Evolutionary conservation across 805 yeast species (phyloP).

Genomic region (Osmozyma mogii): DNA sequence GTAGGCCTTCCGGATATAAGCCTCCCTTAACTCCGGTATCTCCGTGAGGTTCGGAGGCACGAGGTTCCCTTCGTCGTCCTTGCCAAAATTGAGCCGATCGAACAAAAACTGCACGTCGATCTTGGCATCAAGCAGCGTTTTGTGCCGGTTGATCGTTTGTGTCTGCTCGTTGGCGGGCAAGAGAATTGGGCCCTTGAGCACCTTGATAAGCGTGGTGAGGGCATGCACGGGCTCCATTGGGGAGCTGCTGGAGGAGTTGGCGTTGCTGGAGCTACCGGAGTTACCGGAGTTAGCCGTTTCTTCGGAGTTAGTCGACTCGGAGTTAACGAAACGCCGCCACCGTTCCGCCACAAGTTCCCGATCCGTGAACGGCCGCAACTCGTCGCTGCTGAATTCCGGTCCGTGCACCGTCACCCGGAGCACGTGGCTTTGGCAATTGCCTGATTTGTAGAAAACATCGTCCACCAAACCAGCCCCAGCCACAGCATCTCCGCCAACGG

Average conservation of each 20-base stretch:
- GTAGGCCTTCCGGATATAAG: constrained; percentile 44
- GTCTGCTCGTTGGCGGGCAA: constrained; percentile 35
- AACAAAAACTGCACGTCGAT: constrained; percentile 44
- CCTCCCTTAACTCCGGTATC: constrained; percentile 31
- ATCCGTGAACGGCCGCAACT: constrained; percentile 38
- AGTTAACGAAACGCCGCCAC: no score
- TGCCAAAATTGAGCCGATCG: constrained; percentile 38
- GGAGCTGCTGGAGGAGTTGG: no score
- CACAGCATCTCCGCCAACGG: constrained; percentile 10
- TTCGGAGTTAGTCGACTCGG: no score
- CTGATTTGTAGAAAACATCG: constrained; percentile 26
- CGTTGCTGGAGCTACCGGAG: no score
- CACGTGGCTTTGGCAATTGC: constrained; percentile 20
- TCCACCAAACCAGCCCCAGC: constrained; percentile 15
- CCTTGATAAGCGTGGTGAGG: constrained; percentile 51
- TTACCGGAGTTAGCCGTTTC: no score
- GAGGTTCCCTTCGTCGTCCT: constrained; percentile 23
- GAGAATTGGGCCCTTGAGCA: constrained; percentile 59
- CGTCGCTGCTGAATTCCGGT: constrained; percentile 42
- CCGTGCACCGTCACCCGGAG: constrained; percentile 46
- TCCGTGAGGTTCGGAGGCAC: constrained; percentile 40
- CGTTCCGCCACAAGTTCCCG: constrained; percentile 44
- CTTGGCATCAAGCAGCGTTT: constrained; percentile 46
- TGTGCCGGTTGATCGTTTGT: constrained; percentile 48
- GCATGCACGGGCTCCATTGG: constrained; percentile 41